Percentiles rank a stretch among this genome's conserved stretches.
phyloP scores from a whole-genome alignment of 371 early-diverging fungal genomes.

The Mortierella sp. region DNA sequence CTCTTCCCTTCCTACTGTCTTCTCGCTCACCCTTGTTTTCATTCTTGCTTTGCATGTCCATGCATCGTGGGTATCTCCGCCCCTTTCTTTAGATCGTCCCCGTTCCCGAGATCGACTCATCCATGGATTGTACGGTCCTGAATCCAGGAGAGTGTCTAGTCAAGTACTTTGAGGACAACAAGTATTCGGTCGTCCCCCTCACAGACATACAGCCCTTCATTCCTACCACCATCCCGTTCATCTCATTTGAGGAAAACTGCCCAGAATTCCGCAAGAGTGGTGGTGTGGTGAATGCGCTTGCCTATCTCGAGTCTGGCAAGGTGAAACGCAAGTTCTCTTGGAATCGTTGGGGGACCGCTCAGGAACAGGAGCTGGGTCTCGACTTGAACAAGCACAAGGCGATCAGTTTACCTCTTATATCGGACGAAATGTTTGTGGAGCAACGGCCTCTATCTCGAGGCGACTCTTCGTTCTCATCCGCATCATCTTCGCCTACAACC shows the following conservation, averaged over 20 bases:
- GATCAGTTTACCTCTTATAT: constrained; percentile 27
- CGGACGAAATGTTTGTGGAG: constrained; percentile 26
- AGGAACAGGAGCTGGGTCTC: constrained; percentile 45
- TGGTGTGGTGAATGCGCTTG: constrained; percentile 57
- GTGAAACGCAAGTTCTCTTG: constrained; percentile 60
- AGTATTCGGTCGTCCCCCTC: constrained; percentile 48
- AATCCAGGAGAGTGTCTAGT: constrained; percentile 52
- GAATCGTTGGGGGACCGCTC: constrained; percentile 59
- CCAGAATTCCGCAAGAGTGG: constrained; percentile 58
- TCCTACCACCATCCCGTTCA: constrained; percentile 48
- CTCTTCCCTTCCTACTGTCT: background rate
- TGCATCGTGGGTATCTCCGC: constrained; percentile 19
- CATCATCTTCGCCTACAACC: constrained; percentile 36
- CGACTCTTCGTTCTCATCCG: constrained; percentile 13
- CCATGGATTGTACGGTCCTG: constrained; percentile 58
- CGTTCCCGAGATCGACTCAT: constrained; percentile 60
- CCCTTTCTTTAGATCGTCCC: constrained; percentile 57
- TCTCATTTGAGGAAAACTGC: constrained; percentile 40
- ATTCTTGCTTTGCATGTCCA: constrained; percentile 5
- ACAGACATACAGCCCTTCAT: constrained; percentile 49
- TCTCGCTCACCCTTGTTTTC: background rate
- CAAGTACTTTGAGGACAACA: constrained; percentile 59
- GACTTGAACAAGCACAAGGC: constrained; percentile 39
- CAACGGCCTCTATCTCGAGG: constrained; percentile 14
- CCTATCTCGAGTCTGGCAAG: constrained; percentile 57